phyloP scores from a whole-genome alignment of 1,139 yeast genomes.

The Diutina neorugosa region DNA sequence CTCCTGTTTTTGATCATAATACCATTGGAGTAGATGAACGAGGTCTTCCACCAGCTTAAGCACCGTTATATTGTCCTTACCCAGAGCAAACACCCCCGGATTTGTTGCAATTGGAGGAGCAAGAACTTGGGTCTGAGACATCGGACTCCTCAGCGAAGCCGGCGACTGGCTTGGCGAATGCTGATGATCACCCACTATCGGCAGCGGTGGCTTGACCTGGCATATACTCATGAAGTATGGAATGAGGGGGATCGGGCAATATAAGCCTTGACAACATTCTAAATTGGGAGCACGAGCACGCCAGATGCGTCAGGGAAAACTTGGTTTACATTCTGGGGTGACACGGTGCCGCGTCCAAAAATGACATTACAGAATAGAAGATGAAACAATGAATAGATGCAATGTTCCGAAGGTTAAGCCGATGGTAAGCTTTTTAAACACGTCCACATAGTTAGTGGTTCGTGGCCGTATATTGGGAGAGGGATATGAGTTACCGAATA shows the following conservation, averaged over 20 bases:
- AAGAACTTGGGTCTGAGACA: neutral
- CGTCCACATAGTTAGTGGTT: too few species aligned
- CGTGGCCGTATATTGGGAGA: too few species aligned
- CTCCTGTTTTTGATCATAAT: neutral
- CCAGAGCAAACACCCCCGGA: neutral
- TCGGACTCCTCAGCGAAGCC: neutral
- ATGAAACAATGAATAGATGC: neutral
- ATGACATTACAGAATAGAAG: neutral
- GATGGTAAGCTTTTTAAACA: too few species aligned
- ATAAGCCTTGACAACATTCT: neutral
- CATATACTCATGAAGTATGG: neutral
- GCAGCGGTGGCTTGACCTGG: neutral
- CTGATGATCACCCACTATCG: neutral
- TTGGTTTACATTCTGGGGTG: slow-evolving; percentile 2
- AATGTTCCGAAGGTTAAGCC: too few species aligned
- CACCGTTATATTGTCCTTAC: neutral
- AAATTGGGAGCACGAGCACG: neutral
- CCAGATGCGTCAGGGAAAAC: neutral
- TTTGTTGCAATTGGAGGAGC: neutral
- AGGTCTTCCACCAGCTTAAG: neutral
- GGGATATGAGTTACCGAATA: neutral
- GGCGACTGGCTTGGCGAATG: neutral
- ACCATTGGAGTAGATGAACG: neutral
- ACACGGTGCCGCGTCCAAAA: neutral
- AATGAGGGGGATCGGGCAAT: neutral